Percentiles rank a stretch among this genome's conserved stretches.
Evolutionary conservation across 129 eudicot species (phyloP).

Genomic region (Gnaphalium uliginosum): DNA sequence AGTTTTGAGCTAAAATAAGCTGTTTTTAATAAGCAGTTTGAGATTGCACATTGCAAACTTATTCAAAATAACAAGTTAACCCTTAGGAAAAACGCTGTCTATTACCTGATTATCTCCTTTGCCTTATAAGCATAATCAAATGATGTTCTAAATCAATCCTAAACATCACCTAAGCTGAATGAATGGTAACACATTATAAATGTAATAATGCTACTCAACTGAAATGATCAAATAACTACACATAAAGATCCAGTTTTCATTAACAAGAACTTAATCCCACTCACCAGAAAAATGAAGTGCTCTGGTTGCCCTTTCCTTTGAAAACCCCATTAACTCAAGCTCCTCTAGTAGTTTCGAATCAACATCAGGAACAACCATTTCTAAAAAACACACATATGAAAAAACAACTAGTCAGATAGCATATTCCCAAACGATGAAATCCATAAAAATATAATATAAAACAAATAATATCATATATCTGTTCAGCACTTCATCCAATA

Average conservation of each 20-base stretch:
- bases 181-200: neutral
- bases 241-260: neutral
- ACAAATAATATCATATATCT: neutral
- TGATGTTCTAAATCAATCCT: neutral
- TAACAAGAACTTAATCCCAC: slow-evolving; percentile 13
- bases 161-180: neutral
- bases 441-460: neutral
- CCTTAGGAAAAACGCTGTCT: neutral
- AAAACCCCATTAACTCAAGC: slow-evolving; percentile 86
- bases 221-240: neutral
- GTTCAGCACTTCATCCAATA: neutral
- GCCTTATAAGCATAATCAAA: neutral
- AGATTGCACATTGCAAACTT: neutral
- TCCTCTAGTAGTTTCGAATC: slow-evolving; percentile 63
- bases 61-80: neutral
- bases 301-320: slow-evolving; percentile 74
- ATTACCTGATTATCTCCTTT: neutral
- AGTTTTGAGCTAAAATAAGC: neutral
- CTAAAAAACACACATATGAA: slow-evolving; percentile 36
- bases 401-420: slow-evolving; percentile 6
- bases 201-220: neutral
- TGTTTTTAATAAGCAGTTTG: neutral
- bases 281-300: slow-evolving; percentile 95
- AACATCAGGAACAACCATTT: slow-evolving; percentile 96
- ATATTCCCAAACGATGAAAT: neutral